Percentiles rank a stretch among this genome's conserved stretches.
Evolutionary conservation across 2,329 filamentous ascomycete genomes (phyloP).

Genomic region (Arthrobotrys conoides): DNA sequence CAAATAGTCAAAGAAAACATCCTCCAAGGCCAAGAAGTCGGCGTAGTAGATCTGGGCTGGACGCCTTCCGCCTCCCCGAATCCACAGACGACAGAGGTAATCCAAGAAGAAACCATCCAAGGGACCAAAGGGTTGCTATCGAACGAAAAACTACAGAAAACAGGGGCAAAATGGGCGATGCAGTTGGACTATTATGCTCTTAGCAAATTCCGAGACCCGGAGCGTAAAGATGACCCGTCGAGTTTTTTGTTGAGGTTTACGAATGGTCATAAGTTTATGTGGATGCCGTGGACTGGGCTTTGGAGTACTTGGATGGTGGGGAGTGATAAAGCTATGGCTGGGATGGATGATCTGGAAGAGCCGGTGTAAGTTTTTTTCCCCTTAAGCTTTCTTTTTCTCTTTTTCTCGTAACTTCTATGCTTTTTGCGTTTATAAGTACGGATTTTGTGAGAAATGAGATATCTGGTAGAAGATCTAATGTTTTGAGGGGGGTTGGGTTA

Average conservation of each 20-base stretch:
- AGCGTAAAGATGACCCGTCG: background rate
- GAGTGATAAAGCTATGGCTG: background rate
- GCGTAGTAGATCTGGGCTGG: slow-evolving; percentile 31
- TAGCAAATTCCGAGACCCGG: background rate
- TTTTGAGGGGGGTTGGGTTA: background rate
- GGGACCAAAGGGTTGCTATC: background rate
- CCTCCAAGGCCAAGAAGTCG: background rate
- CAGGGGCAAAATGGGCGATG: background rate
- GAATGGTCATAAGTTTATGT: slow-evolving; percentile 33
- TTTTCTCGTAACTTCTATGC: background rate
- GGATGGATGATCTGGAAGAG: slow-evolving; percentile 15
- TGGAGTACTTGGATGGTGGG: slow-evolving; percentile 38
- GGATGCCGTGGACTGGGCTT: slow-evolving; percentile 27
- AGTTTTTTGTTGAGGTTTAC: slow-evolving; percentile 36
- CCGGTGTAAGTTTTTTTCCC: slow-evolving; percentile 37
- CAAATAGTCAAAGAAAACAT: slow-evolving; percentile 40
- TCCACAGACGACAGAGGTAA: background rate
- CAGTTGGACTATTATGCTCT: slow-evolving; percentile 16
- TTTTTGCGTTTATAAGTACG: no score
- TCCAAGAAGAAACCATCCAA: background rate
- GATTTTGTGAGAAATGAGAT: background rate
- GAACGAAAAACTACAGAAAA: background rate
- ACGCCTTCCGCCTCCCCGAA: background rate
- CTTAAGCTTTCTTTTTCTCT: no score
- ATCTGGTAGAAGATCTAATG: background rate